A percentile compares a stretch with the other conserved stretches of the same genome.
These are phyloP conservation scores for Herpotrichia juniperi DNA, from an alignment of 2,329 filamentous ascomycete genomes.

Conservation along the genomic window DNA sequence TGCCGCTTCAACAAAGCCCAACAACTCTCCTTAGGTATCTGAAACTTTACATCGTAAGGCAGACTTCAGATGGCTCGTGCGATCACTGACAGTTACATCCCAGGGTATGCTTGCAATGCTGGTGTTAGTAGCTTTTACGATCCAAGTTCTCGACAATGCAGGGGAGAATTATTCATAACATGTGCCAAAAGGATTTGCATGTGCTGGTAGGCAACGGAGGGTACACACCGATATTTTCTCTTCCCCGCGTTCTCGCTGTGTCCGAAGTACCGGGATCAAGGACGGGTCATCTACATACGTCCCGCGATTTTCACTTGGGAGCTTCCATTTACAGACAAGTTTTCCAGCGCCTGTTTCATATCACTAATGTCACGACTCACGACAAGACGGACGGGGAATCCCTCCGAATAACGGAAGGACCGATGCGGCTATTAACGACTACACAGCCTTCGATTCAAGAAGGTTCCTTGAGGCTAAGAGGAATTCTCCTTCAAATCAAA, in stretches of 20 bases:
- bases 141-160: background rate
- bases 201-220: background rate
- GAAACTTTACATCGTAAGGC: background rate
- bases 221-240: background rate
- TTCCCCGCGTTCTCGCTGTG: slow-evolving; percentile 2
- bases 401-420: background rate
- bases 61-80: background rate
- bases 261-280: background rate
- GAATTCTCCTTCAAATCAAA: background rate
- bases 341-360: background rate
- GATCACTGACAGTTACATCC: background rate
- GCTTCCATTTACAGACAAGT: background rate
- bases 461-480: background rate
- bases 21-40: background rate
- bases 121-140: background rate
- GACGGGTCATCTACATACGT: background rate
- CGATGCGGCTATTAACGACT: background rate
- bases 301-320: background rate
- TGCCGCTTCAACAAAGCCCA: background rate
- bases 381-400: background rate
- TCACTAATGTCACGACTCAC: background rate
- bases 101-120: background rate
- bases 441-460: background rate
- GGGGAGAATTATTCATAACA: background rate
- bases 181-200: background rate